Evolutionary conservation across 345 rosid species (phyloP).

Genomic region (Durio zibethinus): DNA sequence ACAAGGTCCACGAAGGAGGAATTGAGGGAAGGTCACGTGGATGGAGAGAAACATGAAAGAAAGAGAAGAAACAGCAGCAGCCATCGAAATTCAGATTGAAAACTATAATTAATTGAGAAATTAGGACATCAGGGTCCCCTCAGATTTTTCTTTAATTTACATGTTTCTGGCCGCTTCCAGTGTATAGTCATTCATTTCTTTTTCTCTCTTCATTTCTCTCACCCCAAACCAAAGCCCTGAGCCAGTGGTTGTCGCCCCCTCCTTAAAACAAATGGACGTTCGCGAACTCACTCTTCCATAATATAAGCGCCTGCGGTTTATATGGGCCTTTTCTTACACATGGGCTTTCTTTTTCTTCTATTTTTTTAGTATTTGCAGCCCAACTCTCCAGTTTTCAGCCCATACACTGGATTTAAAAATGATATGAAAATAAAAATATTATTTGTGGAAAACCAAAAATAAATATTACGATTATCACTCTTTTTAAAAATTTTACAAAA

Average conservation of each 20-base stretch:
- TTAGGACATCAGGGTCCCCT: background rate
- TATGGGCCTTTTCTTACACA: background rate
- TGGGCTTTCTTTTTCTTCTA: background rate
- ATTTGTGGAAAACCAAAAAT: no score
- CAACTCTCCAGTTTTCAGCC: background rate
- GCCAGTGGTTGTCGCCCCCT: background rate
- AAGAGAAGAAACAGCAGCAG: background rate
- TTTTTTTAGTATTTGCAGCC: background rate
- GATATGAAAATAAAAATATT: background rate
- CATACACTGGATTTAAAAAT: background rate
- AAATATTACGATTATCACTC: no score
- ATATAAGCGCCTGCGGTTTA: no score
- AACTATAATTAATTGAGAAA: background rate
- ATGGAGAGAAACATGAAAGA: background rate
- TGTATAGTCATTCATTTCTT: background rate
- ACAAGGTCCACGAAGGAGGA: background rate
- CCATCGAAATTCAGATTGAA: background rate
- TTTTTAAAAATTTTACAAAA: no score
- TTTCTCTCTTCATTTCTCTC: background rate
- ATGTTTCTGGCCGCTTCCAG: constrained; percentile 9
- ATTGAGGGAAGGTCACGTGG: background rate
- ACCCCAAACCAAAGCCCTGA: background rate
- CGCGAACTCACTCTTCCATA: no score
- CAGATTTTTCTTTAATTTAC: background rate
- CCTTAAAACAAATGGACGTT: background rate